Base-by-base conservation (phyloP, 2,329 filamentous ascomycete species). In the Chaetomiaceae sp. region DNA sequence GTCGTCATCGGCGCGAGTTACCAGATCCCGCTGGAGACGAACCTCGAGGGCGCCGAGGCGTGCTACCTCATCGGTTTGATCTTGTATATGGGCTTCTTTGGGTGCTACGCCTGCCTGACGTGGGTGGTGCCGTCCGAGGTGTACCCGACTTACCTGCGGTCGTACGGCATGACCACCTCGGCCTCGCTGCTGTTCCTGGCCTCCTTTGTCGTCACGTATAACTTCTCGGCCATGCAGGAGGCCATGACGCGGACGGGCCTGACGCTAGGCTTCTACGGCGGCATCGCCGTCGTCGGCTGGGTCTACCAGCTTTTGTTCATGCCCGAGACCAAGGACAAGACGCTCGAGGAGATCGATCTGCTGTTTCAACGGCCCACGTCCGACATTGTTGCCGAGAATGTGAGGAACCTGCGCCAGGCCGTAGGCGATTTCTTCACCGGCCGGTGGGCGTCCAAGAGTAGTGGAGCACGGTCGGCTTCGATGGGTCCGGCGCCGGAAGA, bases 41-140 rank as follows among this genome's bases (percentile, higher is more conserved):
- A 51, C 34, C 49, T 46, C 16, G 14, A 21, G 10, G 49, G 25
- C 4, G 41, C 49, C 42, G 49, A 51, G 36, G 49, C 49, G n/a
- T 20, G 18, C 42, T 51, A 51, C n/a, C 49, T 51, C 34, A 42
- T 51, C 18, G 49, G 49, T 9, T 36, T 51, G n/a, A 44, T 51
- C 29, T 27, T 51, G 34, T 51, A 51, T 34, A 51, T 51, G 49
- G 33, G 29, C 42, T 51, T 51, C 42, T 51, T 51, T 13, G 49
- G 49, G 9, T 46, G 49, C 36, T 51, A 51, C 42, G 49, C 49
- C 5, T 51, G 49, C n/a, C 34, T 51, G 20, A 51, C 49, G 6
- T 51, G 49, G 49, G 49, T 51, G 14, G 49, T 51, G 14, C 49
- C 49, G 20, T 51, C 49, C 29, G 49, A 51, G 49, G 49, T 51